Conservation (phyloP, 345 rosid genomes). For the Eucalyptus erythrocorys region DNA sequence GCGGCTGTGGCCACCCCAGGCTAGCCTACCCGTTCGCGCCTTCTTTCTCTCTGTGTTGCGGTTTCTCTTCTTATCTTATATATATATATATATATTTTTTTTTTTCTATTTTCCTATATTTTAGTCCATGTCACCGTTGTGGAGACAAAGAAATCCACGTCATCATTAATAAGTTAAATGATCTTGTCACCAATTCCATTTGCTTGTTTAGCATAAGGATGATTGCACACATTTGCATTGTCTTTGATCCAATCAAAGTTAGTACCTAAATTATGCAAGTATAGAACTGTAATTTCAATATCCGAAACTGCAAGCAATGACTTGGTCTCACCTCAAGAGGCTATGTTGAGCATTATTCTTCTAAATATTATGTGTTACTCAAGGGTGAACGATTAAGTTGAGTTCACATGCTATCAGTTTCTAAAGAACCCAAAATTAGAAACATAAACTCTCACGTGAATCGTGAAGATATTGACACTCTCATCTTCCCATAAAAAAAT, state of each 20-base stretch:
- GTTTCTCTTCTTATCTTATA: not conserved
- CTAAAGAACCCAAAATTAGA: too few relatives aligned
- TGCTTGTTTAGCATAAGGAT: not conserved
- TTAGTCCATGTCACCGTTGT: not conserved
- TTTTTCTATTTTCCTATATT: too few relatives aligned
- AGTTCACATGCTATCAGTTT: too few relatives aligned
- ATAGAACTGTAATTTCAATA: not conserved
- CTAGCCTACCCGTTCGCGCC: not conserved
- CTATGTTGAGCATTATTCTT: not conserved
- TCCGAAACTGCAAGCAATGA: not conserved
- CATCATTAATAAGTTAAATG: not conserved
- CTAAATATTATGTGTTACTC: too few relatives aligned
- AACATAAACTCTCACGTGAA: too few relatives aligned
- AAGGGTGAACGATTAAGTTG: not conserved
- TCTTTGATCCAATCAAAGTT: not conserved
- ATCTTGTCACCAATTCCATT: not conserved
- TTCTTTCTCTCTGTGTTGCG: not conserved
- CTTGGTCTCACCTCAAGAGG: not conserved
- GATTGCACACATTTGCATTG: not conserved
- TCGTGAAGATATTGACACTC: not conserved
- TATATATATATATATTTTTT: too few relatives aligned
- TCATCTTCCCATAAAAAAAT: too few relatives aligned
- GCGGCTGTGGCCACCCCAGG: not conserved
- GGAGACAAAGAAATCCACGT: not conserved
- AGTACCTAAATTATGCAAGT: not conserved